Base-by-base conservation (phyloP, 2,329 filamentous ascomycete genomes). In the Verticillium albo-atrum region DNA sequence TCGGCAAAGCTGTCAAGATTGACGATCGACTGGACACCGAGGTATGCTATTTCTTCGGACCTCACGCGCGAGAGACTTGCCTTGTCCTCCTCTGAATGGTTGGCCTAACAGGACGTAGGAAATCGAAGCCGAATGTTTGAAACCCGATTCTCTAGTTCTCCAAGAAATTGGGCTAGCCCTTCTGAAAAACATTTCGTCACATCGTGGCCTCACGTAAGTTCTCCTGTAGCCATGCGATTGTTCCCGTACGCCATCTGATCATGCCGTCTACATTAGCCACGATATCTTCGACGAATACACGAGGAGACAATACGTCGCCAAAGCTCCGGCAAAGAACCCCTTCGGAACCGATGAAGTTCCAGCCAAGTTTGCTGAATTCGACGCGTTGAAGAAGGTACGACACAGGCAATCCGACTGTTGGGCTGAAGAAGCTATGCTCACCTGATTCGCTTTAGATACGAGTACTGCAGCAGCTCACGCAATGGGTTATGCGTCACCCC, bases 211-310 rank as follows among this genome's bases (percentile, higher is more conserved):
- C 54, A 96, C 89, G 92, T 97, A 84, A 66, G 90, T 82, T 62
- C 3, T 26, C 5, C 12, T 20, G 35, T 26, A 51, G 17, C 28
- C 56, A 25, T 50, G 9, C 9, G n/a, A 50, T 50, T 6, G 7
- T 50, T 12, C n/a, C 25, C 42, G n/a, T 32, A 42, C n/a, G 20
- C 10, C 9, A 17, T 17, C 32, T 35, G 17, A 55, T 17, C 28
- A 3, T 17, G 25, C 23, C 4, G 20, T n/a, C 9, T 17, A 10
- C 14, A 6, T 17, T 35, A 97, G 93, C 1, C 85, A 82, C 57
- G 92, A 96, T 3, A 88, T 95, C 55, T 96, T 98, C 67, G 92
- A 98, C 71, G 92, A 97, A 69, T 97, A 97, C 71, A 89, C 92
- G 34, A 87, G 92, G 67, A 89, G 92, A 61, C 93, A 97, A 74